phyloP scores from a whole-genome alignment of 805 yeast genomes.

The Cyberlindnera petersonii region DNA sequence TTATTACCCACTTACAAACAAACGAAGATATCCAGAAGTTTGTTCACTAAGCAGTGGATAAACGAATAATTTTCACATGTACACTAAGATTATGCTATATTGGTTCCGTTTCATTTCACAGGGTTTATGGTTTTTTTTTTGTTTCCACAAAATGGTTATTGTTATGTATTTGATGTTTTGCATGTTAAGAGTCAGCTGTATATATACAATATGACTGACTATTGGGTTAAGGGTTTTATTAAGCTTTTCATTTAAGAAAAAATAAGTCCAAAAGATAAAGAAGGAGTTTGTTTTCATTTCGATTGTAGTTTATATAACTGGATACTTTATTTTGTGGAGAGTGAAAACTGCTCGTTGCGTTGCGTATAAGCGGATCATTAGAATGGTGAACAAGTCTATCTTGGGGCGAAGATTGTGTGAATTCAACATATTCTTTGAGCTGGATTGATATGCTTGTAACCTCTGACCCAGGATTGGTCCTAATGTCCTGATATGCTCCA shows the following conservation, averaged over 20 bases:
- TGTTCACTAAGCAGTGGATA: background rate
- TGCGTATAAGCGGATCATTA: constrained; percentile 7
- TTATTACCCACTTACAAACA: background rate
- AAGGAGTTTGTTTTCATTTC: background rate
- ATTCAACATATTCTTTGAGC: background rate
- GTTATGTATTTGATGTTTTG: constrained; percentile 7
- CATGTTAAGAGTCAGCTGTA: too few relatives aligned
- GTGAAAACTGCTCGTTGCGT: constrained; percentile 4
- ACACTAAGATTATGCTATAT: constrained; percentile 7
- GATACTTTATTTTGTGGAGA: constrained; percentile 4
- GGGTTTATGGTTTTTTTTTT: constrained; percentile 6
- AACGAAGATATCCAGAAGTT: constrained; percentile 8
- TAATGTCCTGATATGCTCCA: constrained; percentile 2
- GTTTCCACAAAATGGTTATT: constrained; percentile 7
- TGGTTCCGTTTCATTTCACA: constrained; percentile 9
- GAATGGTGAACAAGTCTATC: constrained; percentile 3
- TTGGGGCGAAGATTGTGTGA: background rate
- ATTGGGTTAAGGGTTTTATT: too few relatives aligned
- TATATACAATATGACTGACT: too few relatives aligned
- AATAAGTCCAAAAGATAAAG: background rate
- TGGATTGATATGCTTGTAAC: background rate
- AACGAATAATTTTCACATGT: background rate
- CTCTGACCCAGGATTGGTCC: constrained; percentile 1
- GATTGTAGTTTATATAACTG: background rate
- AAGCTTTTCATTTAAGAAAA: too few relatives aligned